Conservation (phyloP, 2,329 filamentous ascomycete species). For the Aspergillus bombycis region DNA sequence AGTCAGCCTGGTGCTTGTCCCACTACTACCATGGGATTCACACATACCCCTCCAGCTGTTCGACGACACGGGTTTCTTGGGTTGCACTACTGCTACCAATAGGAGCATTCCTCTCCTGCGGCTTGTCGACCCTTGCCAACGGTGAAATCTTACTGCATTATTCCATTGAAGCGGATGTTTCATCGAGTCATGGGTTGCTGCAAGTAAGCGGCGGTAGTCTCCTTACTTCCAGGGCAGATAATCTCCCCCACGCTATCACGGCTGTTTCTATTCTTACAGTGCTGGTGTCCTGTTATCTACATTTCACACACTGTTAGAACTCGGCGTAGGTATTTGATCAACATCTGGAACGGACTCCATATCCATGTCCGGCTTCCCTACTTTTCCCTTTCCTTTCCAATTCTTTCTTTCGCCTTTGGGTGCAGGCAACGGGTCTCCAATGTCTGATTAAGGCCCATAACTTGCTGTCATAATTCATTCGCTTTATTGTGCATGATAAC, state of each 20-base stretch:
- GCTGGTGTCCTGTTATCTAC: neutral
- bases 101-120: neutral
- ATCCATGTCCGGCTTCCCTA: neutral
- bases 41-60: neutral
- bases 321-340: neutral
- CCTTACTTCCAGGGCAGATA: slow-evolving; percentile 3
- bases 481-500: neutral
- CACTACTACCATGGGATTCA: neutral
- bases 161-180: neutral
- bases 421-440: neutral
- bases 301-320: neutral
- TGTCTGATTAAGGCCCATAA: neutral
- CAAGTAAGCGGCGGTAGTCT: slow-evolving; percentile 2
- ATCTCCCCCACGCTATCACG: neutral
- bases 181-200: neutral
- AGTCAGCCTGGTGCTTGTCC: neutral
- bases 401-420: neutral
- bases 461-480: neutral
- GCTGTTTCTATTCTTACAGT: neutral
- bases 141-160: neutral
- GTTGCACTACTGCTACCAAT: neutral
- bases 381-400: neutral
- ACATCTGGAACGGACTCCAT: neutral
- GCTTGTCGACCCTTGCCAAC: neutral
- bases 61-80: neutral